phyloP scores from a whole-genome alignment of 352 stramenopile genomes.

The Globisporangium carolinianum region DNA sequence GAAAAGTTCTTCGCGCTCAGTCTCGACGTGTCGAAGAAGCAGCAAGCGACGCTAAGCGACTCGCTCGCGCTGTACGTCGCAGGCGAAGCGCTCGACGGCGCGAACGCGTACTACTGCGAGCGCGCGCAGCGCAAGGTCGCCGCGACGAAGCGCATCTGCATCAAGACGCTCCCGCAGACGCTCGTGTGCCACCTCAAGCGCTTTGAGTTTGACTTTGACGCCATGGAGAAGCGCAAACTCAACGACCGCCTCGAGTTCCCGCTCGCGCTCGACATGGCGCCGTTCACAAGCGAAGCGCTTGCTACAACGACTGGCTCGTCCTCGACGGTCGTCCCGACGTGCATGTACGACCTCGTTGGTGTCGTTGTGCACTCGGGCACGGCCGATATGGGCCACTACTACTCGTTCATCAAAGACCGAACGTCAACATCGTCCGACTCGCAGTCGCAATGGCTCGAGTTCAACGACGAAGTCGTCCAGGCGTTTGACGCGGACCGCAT shows the following conservation, averaged over 20 bases:
- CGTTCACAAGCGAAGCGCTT: conserved; percentile 79
- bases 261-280: conserved; percentile 84
- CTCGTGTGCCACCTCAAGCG: conserved; percentile 83
- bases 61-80: conserved; percentile 68
- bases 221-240: conserved; percentile 86
- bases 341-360: conserved; percentile 86
- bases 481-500: conserved; percentile 75
- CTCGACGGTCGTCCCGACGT: not conserved
- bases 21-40: conserved; percentile 73
- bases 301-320: not conserved
- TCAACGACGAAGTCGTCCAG: conserved; percentile 89
- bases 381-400: conserved; percentile 92
- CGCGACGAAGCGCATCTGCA: conserved; percentile 76
- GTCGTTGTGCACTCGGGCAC: conserved; percentile 92
- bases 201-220: conserved; percentile 88
- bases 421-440: conserved; percentile 2
- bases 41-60: conserved; percentile 27
- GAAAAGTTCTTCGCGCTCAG: conserved; percentile 84
- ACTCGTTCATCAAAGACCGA: conserved; percentile 89
- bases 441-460: conserved; percentile 78
- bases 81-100: conserved; percentile 64
- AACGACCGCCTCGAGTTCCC: conserved; percentile 85
- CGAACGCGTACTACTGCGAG: conserved; percentile 81
- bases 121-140: conserved; percentile 58
- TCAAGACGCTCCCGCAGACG: conserved; percentile 70